Percentiles rank a stretch among this genome's conserved stretches.
These are phyloP conservation scores for Alloteropsis semialata DNA, from an alignment of 176 grass and related monocot genomes.

Conservation along the genomic window DNA sequence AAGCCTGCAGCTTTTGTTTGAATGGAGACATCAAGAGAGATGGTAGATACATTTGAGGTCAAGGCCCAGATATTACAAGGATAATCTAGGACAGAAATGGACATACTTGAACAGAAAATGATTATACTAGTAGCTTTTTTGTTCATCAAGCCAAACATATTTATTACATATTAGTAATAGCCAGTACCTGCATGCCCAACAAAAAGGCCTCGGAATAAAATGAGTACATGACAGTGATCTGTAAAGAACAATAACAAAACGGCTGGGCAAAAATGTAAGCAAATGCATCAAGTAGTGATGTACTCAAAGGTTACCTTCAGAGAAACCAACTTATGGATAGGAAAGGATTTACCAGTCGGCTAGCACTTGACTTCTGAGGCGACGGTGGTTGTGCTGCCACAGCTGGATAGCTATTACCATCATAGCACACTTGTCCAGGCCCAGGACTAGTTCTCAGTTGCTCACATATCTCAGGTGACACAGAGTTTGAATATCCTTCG, in stretches of 20 bases:
- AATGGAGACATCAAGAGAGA: background rate
- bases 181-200: background rate
- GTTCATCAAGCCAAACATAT: background rate
- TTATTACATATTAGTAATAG: background rate
- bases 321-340: constrained; percentile 43
- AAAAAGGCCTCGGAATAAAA: background rate
- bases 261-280: background rate
- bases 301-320: constrained; percentile 10
- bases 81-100: background rate
- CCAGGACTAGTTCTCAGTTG: constrained; percentile 44
- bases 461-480: constrained; percentile 67
- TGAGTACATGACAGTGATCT: background rate
- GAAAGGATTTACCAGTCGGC: constrained; percentile 40
- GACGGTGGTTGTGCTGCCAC: constrained; percentile 13
- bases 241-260: background rate
- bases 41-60: background rate
- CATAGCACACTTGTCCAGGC: constrained; percentile 49
- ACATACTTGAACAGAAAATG: background rate
- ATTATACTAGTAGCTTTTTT: background rate
- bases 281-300: constrained; percentile 8
- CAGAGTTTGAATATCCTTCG: constrained; percentile 68
- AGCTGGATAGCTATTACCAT: constrained; percentile 1
- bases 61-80: background rate
- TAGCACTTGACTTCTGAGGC: constrained; percentile 45
- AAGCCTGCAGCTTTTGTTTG: background rate